Conservation (phyloP, 495 filamentous ascomycete genomes). For the Neurospora sp. region DNA sequence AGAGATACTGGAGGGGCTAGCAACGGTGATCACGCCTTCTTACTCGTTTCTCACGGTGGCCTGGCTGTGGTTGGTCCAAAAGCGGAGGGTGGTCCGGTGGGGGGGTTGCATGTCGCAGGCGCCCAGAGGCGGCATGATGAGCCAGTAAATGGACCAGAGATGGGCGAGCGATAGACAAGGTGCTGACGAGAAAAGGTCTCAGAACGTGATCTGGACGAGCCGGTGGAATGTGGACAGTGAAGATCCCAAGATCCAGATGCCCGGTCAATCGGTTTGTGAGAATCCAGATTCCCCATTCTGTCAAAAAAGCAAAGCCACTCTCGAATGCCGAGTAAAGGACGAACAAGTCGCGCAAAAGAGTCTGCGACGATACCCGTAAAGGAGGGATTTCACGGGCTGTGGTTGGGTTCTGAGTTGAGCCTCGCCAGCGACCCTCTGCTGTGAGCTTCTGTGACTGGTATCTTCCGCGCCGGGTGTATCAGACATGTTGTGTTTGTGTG, state of each 20-base stretch:
- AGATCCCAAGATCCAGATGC: not conserved
- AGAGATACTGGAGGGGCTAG: not conserved
- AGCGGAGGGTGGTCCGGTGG: conserved; percentile 1
- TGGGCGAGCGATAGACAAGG: not conserved
- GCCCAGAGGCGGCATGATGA: conserved; percentile 14
- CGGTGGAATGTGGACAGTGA: not conserved
- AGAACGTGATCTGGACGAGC: not conserved
- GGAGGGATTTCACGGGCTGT: not conserved
- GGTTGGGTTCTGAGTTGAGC: not conserved
- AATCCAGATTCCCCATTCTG: not conserved
- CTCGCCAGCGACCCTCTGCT: not conserved
- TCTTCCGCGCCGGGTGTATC: not conserved
- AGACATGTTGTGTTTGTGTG: not conserved
- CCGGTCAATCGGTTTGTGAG: not conserved
- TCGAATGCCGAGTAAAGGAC: not conserved
- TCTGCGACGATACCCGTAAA: not conserved
- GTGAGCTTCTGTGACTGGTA: not conserved
- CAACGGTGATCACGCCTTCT: conserved; percentile 2
- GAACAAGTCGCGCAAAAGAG: not conserved
- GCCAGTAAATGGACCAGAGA: conserved; percentile 1
- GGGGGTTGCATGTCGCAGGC: conserved; percentile 1
- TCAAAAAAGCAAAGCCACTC: not conserved
- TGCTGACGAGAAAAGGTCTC: not conserved
- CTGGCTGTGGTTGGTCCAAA: conserved; percentile 18
- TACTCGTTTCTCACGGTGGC: conserved; percentile 16